Evolutionary conservation across 306 rosid genomes (phyloP), one percentile per base, ranked within the genome.

Genomic region (Cucumis sativus): DNA sequence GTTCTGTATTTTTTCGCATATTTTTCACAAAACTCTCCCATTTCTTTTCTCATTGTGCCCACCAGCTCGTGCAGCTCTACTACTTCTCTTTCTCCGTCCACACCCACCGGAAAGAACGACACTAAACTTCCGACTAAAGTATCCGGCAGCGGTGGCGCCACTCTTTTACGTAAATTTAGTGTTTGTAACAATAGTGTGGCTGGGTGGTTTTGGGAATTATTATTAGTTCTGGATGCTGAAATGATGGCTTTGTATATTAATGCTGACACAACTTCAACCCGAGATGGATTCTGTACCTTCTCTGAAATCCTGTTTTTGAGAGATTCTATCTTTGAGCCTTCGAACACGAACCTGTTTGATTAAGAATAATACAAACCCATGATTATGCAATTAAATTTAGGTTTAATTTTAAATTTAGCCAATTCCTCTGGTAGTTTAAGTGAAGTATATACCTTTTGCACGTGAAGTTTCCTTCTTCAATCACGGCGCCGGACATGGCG

Each of bases 201-300:
- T 28, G 18, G 62, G 47, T 77, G 25, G 25, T 76, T 33, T 23
- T 23, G 37, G 40, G 56, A 45, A 81, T 33, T 33, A 33, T 75
- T 79, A 81, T 33, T 33, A 33, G 71, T 79, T 54, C 43, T 28
- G 17, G 80, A 74, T 1, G 86, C 81, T 5, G 43, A 33, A 49
- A 72, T 80, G 2, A 67, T 74, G 51, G 83, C 78, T 54, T 80
- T 88, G 84, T 83, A 80, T 0, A 85, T 79, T 17, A 87, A 82
- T 9, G 90, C 81, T 6, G 79, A 72, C 28, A 85, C 79, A 6
- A 72, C 82, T 62, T 85, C 87, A 1, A 85, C 85, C 30, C 85
- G 69, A 1, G 85, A 74, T 10, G 88, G 78, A 17, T 74, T 52
- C 45, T 70, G 11, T 18, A 78, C 79, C 33, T 35, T 65, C 18